These are phyloP conservation scores for Pseudocohnilembus persalinus DNA, from an alignment of 169 alveolate genomes.

Conservation along the genomic window DNA sequence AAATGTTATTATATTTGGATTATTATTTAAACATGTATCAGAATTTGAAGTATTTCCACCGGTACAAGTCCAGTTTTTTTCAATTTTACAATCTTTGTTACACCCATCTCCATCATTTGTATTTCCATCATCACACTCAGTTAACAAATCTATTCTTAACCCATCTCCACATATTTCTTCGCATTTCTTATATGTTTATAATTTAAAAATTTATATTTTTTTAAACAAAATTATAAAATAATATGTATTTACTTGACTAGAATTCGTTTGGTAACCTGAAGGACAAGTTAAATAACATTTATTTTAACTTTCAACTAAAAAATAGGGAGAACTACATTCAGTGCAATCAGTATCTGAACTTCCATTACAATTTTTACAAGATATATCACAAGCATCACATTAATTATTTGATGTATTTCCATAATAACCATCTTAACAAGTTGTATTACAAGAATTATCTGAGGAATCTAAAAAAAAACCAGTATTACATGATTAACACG, in stretches of 20 bases:
- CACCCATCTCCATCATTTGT: not conserved
- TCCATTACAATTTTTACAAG: not conserved
- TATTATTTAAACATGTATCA: not conserved
- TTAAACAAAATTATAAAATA: not conserved
- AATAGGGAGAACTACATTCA: no score
- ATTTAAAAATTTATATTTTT: no score
- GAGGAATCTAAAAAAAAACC: not conserved
- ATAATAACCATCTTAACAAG: no score
- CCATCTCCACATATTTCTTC: not conserved
- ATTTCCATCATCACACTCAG: not conserved
- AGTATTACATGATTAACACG: not conserved
- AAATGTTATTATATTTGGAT: no score
- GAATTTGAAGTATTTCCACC: not conserved
- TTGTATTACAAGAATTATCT: no score
- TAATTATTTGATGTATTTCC: no score
- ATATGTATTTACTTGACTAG: no score
- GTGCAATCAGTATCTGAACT: not conserved
- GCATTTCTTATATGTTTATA: not conserved
- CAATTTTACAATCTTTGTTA: not conserved
- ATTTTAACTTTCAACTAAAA: no score
- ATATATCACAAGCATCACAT: no score
- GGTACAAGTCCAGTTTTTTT: not conserved
- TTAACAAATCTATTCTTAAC: not conserved
- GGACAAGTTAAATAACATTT: no score
- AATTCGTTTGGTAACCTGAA: no score